Conservation (phyloP, 2,329 filamentous ascomycete genomes). For the Drechslerella coelobrocha region DNA sequence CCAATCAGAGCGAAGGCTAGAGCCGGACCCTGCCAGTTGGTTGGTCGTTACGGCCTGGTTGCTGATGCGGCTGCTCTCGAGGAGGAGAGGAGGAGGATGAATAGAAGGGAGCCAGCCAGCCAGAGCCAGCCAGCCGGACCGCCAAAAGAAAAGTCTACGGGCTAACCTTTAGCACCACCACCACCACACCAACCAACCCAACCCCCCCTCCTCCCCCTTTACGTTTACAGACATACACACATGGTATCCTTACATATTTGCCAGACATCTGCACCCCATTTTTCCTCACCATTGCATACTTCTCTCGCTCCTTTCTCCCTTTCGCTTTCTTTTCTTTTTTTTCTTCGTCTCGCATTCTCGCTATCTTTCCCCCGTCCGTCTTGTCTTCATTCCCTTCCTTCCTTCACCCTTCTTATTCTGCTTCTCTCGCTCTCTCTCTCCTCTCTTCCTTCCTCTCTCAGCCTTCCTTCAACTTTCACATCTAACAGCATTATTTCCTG, state of each 20-base stretch:
- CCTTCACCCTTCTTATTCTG: slow-evolving; percentile 13
- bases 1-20: slow-evolving; percentile 1
- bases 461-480: slow-evolving; percentile 14
- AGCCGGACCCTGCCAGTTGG: not conserved
- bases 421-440: slow-evolving; percentile 2
- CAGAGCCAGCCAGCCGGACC: too few species aligned
- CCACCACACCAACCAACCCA: not conserved
- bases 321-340: slow-evolving; percentile 3
- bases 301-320: slow-evolving; percentile 1
- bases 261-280: slow-evolving; percentile 2
- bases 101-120: too few species aligned
- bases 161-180: not conserved
- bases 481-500: slow-evolving; percentile 28
- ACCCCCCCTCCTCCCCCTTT: not conserved
- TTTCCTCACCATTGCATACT: not conserved
- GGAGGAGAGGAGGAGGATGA: too few species aligned
- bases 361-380: slow-evolving; percentile 5
- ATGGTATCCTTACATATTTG: not conserved
- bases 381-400: slow-evolving; percentile 7
- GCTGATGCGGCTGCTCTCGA: not conserved
- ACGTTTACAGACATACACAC: not conserved
- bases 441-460: slow-evolving; percentile 2
- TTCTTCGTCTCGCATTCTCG: not conserved
- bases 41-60: not conserved
- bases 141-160: too few species aligned